Evolutionary conservation across 2,329 filamentous ascomycete genomes (phyloP).

Genomic region (Fusarium nygamai): DNA sequence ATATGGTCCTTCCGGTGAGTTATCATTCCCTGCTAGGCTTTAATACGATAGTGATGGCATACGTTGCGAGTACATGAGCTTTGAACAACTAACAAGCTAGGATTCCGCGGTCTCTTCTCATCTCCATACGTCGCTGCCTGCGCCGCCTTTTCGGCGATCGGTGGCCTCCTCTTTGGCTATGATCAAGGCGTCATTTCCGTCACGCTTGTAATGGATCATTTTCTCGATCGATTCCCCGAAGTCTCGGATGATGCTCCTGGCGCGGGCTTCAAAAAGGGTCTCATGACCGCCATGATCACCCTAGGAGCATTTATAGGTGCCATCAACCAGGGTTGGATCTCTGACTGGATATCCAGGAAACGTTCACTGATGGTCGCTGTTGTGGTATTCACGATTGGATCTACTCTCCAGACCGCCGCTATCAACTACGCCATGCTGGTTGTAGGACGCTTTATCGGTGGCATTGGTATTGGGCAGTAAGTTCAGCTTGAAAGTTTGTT

Average conservation of each 20-base stretch:
- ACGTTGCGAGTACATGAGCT: background rate
- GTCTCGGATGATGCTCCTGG: slow-evolving; percentile 49
- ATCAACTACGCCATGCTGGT: slow-evolving; percentile 55
- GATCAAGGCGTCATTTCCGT: slow-evolving; percentile 54
- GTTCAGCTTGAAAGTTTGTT: background rate
- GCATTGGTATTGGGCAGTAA: slow-evolving; percentile 52
- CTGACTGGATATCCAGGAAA: slow-evolving; percentile 47
- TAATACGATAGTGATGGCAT: too few species aligned
- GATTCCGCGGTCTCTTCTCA: slow-evolving; percentile 46
- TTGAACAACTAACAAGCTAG: slow-evolving; percentile 12
- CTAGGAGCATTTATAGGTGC: slow-evolving; percentile 60
- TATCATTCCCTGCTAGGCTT: rapidly evolving
- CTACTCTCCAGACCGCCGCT: slow-evolving; percentile 55
- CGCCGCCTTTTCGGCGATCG: slow-evolving; percentile 49
- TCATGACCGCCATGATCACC: slow-evolving; percentile 61
- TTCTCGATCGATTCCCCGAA: slow-evolving; percentile 46
- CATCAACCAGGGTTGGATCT: slow-evolving; percentile 52
- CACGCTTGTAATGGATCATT: slow-evolving; percentile 51
- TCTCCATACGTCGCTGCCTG: slow-evolving; percentile 48
- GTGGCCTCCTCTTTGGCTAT: slow-evolving; percentile 53
- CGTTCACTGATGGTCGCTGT: slow-evolving; percentile 49
- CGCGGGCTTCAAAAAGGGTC: slow-evolving; percentile 51
- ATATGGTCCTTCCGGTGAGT: slow-evolving; percentile 12
- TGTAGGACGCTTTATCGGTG: slow-evolving; percentile 54
- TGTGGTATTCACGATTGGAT: slow-evolving; percentile 52